phyloP scores from a whole-genome alignment of 1,284 basidiomycete genomes.

The Ustilago xerochloae region DNA sequence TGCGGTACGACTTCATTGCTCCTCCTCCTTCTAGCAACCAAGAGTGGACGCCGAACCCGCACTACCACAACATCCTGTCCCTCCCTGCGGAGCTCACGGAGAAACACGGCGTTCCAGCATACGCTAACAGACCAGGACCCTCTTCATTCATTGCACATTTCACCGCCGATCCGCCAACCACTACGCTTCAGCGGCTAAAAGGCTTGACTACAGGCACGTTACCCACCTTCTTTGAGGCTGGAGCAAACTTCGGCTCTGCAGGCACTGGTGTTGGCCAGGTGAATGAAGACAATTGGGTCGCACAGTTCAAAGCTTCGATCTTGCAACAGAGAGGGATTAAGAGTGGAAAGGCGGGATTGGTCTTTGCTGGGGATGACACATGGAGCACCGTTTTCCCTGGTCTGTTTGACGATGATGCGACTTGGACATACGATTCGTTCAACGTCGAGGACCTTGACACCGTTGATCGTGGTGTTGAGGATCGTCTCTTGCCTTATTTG shows the following conservation, averaged over 20 bases:
- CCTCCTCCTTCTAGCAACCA: slow-evolving; percentile 70
- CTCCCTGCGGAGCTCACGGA: slow-evolving; percentile 79
- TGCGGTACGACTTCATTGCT: slow-evolving; percentile 93
- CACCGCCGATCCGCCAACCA: slow-evolving; percentile 92
- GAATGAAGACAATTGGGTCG: slow-evolving; percentile 81
- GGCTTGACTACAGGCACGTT: slow-evolving; percentile 93
- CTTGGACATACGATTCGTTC: slow-evolving; percentile 92
- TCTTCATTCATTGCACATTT: slow-evolving; percentile 88
- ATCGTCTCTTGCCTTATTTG: slow-evolving; percentile 84
- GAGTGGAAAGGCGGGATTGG: slow-evolving; percentile 61
- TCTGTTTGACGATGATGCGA: slow-evolving; percentile 77
- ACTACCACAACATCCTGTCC: slow-evolving; percentile 84
- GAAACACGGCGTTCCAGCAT: slow-evolving; percentile 4
- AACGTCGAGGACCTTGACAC: slow-evolving; percentile 98
- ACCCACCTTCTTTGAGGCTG: slow-evolving; percentile 94
- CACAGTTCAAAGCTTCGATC: slow-evolving; percentile 67
- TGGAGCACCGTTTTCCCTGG: slow-evolving; percentile 90
- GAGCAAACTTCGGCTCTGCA: slow-evolving; percentile 81
- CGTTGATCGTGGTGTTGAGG: slow-evolving; percentile 89
- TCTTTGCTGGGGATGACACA: slow-evolving; percentile 95
- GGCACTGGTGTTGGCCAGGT: slow-evolving; percentile 72
- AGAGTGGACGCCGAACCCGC: slow-evolving; percentile 68
- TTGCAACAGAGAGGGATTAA: slow-evolving; percentile 1
- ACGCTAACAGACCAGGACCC: slow-evolving; percentile 12
- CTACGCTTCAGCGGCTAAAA: slow-evolving; percentile 94